Conservation (phyloP, 2,329 filamentous ascomycete genomes). For the Talaromyces marneffei region DNA sequence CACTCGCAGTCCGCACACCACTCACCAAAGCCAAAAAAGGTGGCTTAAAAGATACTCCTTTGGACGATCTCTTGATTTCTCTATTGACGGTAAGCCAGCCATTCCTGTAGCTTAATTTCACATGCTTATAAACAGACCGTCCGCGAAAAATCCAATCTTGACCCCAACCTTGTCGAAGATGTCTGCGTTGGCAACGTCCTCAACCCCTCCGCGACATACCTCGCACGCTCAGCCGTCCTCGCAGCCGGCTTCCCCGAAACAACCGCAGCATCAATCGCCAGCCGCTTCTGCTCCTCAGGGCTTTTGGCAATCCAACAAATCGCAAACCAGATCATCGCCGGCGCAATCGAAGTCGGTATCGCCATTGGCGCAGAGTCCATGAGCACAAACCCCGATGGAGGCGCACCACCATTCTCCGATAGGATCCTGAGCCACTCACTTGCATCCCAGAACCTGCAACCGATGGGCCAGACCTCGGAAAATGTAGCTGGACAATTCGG, state of each 20-base stretch:
- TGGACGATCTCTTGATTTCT: conserved; percentile 34
- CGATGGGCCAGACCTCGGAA: conserved; percentile 91
- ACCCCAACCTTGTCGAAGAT: conserved; percentile 81
- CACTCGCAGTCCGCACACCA: conserved; percentile 34
- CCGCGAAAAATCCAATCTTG: conserved; percentile 75
- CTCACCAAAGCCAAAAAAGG: conserved; percentile 38
- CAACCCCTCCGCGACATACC: conserved; percentile 80
- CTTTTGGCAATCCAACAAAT: conserved; percentile 86
- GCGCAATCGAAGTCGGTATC: conserved; percentile 88
- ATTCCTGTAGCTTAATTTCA: neutral
- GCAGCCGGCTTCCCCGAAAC: conserved; percentile 80
- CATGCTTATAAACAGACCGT: conserved; percentile 51
- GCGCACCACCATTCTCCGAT: conserved; percentile 76
- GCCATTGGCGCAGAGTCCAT: conserved; percentile 92
- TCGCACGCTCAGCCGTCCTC: conserved; percentile 79
- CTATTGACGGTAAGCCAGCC: conserved; percentile 28
- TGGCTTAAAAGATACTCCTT: conserved; percentile 34
- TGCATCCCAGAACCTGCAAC: conserved; percentile 84
- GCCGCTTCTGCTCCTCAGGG: conserved; percentile 86
- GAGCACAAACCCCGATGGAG: conserved; percentile 77
- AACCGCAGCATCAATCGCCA: conserved; percentile 72
- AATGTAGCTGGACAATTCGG: conserved; percentile 76
- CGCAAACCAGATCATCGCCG: conserved; percentile 79
- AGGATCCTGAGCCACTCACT: conserved; percentile 68
- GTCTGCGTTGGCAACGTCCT: conserved; percentile 83